Conservation (phyloP, 2,329 filamentous ascomycete genomes). For the Botryotinia calthae region DNA sequence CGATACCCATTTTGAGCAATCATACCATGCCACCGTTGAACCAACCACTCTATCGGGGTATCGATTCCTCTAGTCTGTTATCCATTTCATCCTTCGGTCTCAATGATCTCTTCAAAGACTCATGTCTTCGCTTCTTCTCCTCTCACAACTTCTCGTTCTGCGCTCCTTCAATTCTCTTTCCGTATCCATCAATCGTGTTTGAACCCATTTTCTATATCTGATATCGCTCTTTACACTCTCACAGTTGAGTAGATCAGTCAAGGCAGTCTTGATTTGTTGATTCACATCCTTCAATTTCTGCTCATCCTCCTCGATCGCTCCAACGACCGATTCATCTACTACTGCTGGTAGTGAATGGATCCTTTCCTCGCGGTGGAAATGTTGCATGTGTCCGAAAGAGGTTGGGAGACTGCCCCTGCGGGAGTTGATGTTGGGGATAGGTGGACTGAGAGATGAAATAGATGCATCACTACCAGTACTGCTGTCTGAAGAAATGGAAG, state of each 20-base stretch:
- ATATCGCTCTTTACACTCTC: constrained; percentile 48
- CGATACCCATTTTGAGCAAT: constrained; percentile 5
- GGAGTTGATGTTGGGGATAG: constrained; percentile 20
- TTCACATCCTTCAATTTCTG: constrained; percentile 48
- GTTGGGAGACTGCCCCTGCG: constrained; percentile 5
- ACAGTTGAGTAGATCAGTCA: constrained; percentile 54
- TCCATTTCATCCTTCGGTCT: constrained; percentile 8
- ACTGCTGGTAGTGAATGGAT: constrained; percentile 32
- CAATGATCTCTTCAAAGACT: neutral
- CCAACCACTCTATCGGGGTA: neutral
- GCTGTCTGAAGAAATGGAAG: constrained; percentile 20
- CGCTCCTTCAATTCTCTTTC: constrained; percentile 45
- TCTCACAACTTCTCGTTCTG: constrained; percentile 30
- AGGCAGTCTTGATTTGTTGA: constrained; percentile 51
- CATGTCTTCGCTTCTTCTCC: constrained; percentile 28
- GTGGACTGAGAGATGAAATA: constrained; percentile 7
- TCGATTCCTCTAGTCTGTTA: neutral
- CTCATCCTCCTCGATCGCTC: constrained; percentile 34
- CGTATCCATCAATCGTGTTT: constrained; percentile 51
- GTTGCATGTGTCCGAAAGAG: constrained; percentile 1
- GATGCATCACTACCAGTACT: constrained; percentile 2
- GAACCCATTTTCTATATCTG: constrained; percentile 49
- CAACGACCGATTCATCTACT: constrained; percentile 29
- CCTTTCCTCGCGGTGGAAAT: constrained; percentile 11
- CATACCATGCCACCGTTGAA: neutral